phyloP scores from a whole-genome alignment of 2,329 filamentous ascomycete species.

The Fusarium setosum region DNA sequence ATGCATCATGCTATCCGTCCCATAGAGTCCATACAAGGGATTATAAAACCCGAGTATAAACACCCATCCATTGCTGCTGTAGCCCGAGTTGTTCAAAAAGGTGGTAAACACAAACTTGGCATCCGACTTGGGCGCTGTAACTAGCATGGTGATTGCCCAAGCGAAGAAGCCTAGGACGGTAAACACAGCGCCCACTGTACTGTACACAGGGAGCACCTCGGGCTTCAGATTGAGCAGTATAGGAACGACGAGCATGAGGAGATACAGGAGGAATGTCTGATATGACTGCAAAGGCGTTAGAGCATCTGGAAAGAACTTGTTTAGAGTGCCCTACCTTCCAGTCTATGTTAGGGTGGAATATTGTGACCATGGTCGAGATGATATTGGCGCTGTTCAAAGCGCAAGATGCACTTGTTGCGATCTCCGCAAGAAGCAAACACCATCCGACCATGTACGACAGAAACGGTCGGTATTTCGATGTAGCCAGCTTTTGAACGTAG shows the following conservation, averaged over 20 bases:
- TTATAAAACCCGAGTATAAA: constrained; percentile 16
- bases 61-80: constrained; percentile 10
- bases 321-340: constrained; percentile 7
- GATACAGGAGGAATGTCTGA: constrained; percentile 16
- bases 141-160: constrained; percentile 11
- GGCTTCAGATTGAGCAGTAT: constrained; percentile 14
- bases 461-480: background rate
- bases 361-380: background rate
- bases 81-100: constrained; percentile 24
- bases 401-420: constrained; percentile 3
- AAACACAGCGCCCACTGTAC: constrained; percentile 13
- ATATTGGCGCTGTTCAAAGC: constrained; percentile 20
- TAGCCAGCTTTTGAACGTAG: constrained; percentile 3
- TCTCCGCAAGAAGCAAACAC: constrained; percentile 12
- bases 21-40: constrained; percentile 11
- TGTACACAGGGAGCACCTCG: constrained; percentile 13
- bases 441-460: constrained; percentile 17
- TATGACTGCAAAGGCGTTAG: constrained; percentile 1
- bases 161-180: constrained; percentile 18
- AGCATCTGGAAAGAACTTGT: background rate
- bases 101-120: constrained; percentile 10
- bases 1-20: constrained; percentile 23
- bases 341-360: constrained; percentile 12
- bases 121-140: background rate
- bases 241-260: background rate